phyloP scores from a whole-genome alignment of 306 rosid species.

The Prunus campanulata region DNA sequence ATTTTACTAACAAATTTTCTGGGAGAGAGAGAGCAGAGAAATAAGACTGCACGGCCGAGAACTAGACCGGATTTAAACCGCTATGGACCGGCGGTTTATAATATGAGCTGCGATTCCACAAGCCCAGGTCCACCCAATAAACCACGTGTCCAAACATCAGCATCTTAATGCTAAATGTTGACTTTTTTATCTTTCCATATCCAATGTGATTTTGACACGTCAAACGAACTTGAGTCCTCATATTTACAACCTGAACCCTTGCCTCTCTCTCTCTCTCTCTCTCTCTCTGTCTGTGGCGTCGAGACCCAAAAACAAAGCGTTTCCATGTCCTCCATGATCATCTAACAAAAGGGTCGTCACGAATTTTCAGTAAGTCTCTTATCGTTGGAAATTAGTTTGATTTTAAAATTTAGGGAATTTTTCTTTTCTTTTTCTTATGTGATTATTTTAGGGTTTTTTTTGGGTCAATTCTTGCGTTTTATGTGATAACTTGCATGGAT shows the following conservation, averaged over 20 bases:
- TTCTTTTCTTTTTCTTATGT: background rate
- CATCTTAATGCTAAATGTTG: slow-evolving; percentile 21
- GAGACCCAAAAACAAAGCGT: slow-evolving; percentile 17
- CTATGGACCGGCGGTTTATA: slow-evolving; percentile 28
- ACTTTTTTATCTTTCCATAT: background rate
- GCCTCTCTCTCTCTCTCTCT: slow-evolving; percentile 13
- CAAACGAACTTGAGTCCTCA: slow-evolving; percentile 41
- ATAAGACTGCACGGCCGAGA: background rate
- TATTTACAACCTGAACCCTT: slow-evolving; percentile 57
- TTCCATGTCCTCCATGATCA: slow-evolving; percentile 27
- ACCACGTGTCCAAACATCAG: slow-evolving; percentile 38
- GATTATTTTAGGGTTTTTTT: background rate
- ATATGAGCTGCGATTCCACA: slow-evolving; percentile 26
- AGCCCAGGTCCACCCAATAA: slow-evolving; percentile 18
- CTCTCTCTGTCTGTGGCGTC: slow-evolving; percentile 20
- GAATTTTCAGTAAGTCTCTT: slow-evolving; percentile 46
- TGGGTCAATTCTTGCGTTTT: background rate
- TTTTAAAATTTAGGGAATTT: background rate
- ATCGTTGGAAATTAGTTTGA: background rate
- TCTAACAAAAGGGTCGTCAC: slow-evolving; percentile 34
- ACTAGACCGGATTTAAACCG: slow-evolving; percentile 16
- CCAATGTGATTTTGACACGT: slow-evolving; percentile 40
- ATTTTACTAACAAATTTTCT: slow-evolving; percentile 22
- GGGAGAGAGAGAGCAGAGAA: background rate
- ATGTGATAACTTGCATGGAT: background rate